Conservation (phyloP, 352 stramenopile genomes). For the Sclerospora graminicola region DNA sequence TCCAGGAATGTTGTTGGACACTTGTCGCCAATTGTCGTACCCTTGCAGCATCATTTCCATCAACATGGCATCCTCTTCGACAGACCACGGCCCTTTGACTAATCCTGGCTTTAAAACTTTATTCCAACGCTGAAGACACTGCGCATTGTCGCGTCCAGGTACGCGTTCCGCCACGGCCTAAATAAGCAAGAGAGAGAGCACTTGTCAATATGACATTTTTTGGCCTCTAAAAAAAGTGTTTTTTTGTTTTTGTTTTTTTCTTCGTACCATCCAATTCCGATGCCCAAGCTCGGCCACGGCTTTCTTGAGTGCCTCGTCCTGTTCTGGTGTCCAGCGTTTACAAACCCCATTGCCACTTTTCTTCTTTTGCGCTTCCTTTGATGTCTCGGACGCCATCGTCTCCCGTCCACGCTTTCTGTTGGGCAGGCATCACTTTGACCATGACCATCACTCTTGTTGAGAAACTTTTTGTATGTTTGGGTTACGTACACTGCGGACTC, state of each 20-base stretch:
- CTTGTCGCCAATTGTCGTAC: conserved; percentile 60
- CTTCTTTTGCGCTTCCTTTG: conserved; percentile 44
- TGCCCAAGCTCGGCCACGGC: conserved; percentile 71
- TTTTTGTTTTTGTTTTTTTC: too few relatives aligned
- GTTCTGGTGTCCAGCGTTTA: conserved; percentile 75
- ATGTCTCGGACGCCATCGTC: conserved; percentile 2
- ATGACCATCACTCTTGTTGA: too few relatives aligned
- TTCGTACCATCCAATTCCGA: conserved; percentile 81
- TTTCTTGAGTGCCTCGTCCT: conserved; percentile 75
- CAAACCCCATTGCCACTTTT: conserved; percentile 23
- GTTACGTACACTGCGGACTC: too few relatives aligned
- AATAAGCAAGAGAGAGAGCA: not conserved
- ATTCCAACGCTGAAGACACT: conserved; percentile 81
- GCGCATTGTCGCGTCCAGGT: conserved; percentile 55
- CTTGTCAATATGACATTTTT: not conserved
- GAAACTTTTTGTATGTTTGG: too few relatives aligned
- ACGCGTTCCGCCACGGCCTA: conserved; percentile 58
- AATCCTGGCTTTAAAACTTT: conserved; percentile 89
- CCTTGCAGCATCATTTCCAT: conserved; percentile 80
- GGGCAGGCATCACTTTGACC: not conserved
- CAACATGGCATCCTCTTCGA: conserved; percentile 85
- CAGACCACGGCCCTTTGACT: conserved; percentile 88
- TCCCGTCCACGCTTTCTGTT: conserved; percentile 31
- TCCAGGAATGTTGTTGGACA: conserved; percentile 56
- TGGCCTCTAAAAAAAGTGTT: too few relatives aligned